phyloP scores from a whole-genome alignment of 1,139 yeast species.

The Candida freyschussii region DNA sequence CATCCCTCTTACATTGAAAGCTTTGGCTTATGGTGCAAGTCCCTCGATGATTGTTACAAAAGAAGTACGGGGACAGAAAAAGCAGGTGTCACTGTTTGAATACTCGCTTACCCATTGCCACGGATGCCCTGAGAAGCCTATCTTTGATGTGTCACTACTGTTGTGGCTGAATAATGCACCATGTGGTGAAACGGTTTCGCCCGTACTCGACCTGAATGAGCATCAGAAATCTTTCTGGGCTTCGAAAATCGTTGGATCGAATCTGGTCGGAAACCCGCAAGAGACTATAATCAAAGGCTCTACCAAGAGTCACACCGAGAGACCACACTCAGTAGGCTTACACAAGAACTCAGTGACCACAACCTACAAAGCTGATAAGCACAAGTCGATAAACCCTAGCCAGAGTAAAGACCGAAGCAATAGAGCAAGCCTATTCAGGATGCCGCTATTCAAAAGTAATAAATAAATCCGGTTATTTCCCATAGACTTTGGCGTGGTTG shows the following conservation, averaged over 20 bases:
- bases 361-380: no score
- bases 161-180: constrained; percentile 48
- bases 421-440: no score
- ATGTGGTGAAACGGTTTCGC: constrained; percentile 34
- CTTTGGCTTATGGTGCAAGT: constrained; percentile 48
- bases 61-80: constrained; percentile 24
- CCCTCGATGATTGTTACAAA: constrained; percentile 35
- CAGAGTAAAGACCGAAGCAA: no score
- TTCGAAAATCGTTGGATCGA: constrained; percentile 5
- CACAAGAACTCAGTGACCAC: no score
- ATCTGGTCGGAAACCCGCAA: no score
- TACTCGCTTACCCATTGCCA: constrained; percentile 52
- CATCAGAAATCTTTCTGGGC: constrained; percentile 53
- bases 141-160: constrained; percentile 73
- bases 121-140: constrained; percentile 27
- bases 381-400: no score
- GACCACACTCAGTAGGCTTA: no score
- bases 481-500: no score
- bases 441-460: no score
- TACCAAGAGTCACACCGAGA: no score
- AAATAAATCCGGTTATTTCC: no score
- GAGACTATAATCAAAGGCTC: no score
- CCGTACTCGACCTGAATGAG: constrained; percentile 28
- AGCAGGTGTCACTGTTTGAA: constrained; percentile 47
- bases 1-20: constrained; percentile 40